Percentiles rank a stretch among this genome's conserved stretches.
Conservation (phyloP, 495 filamentous ascomycete species). For the Trichocladium uniseriatum region DNA sequence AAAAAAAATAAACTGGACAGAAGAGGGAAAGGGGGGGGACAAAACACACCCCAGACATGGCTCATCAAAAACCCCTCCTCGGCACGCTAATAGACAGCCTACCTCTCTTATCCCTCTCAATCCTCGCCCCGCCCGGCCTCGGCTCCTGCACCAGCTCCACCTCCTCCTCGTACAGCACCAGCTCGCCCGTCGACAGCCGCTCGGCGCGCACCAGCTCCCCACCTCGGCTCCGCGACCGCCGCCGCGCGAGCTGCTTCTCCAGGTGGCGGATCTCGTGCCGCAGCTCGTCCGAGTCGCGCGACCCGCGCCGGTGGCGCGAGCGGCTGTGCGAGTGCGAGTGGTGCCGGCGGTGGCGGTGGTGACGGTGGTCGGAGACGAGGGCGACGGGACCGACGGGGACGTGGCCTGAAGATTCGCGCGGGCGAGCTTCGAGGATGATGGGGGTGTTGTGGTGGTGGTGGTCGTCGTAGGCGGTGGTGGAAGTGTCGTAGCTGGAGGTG, state of each 20-base stretch:
- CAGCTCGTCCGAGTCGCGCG: constrained; percentile 22
- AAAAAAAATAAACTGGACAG: neutral
- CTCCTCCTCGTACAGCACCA: constrained; percentile 46
- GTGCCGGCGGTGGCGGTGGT: constrained; percentile 17
- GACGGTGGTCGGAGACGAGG: constrained; percentile 10
- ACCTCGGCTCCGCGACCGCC: neutral
- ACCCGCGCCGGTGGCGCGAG: too few relatives aligned
- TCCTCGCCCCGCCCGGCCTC: constrained; percentile 46
- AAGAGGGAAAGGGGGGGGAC: constrained; percentile 3
- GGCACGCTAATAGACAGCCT: constrained; percentile 61
- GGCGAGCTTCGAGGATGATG: constrained; percentile 24
- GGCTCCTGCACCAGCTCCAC: constrained; percentile 44
- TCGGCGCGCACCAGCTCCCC: constrained; percentile 39
- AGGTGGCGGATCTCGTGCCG: constrained; percentile 37
- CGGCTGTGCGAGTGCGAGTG: too few relatives aligned
- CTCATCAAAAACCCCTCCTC: constrained; percentile 38
- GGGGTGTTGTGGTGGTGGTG: constrained; percentile 21
- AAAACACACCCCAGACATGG: constrained; percentile 13
- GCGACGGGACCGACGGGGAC: constrained; percentile 46
- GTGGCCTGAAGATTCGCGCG: constrained; percentile 39
- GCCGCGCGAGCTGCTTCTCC: constrained; percentile 21
- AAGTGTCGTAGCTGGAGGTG: neutral
- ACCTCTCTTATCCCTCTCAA: constrained; percentile 83
- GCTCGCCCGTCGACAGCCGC: constrained; percentile 40
- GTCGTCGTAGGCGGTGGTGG: constrained; percentile 14